Evolutionary conservation across 768 basidiomycete genomes (phyloP), one percentile per base, ranked within the genome.

Genomic region (Daedalea quercina): DNA sequence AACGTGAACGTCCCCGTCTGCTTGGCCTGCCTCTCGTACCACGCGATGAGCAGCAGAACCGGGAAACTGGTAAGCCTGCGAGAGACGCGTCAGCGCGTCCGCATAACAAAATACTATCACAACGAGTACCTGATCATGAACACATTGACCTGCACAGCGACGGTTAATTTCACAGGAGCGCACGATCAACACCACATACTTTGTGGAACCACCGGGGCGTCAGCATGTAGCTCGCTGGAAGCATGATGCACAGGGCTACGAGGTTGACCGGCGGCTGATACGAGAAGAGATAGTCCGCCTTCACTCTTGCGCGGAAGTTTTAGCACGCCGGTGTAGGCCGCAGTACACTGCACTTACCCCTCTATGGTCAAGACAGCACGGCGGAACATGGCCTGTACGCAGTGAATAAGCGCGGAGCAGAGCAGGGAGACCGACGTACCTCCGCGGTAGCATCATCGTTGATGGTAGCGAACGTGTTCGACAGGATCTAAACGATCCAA

Each of bases 181-280:
- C 42, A 45, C 26, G 58, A 42, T 54, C 28, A 17, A 55, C 6
- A 28, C 25, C 7, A 57, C 64, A 50, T 62, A 88, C 89, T 74
- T 97, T 97, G 66, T 98, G 95, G 65, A 98, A 97, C 93, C 93
- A 97, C 50, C 95, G 77, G n/a, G 94, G 92, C 7, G 78, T 78
- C n/a, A 96, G 74, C 48, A 93, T 69, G 65, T 89, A 94, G 57
- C 85, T 89, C 20, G 88, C 76, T 1, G 96, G 94, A 56, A 94
- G 74, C 78, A 99, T 87, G 57, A 95, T 73, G 48, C 82, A 81
- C 13, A 98, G 72, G 0, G 95, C 96, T 41, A 94, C 55, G 6
- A 97, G 69, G 67, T 98, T 99, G 62, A 98, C 70, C 0, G 96
- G 96, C 0, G 95, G 87, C 62, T 94, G 91, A 65, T 97, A 97